A percentile compares a stretch with the other conserved stretches of the same genome.
These are phyloP conservation scores for Pharus latifolius DNA, from an alignment of 176 grass and related monocot genomes.

Conservation along the genomic window DNA sequence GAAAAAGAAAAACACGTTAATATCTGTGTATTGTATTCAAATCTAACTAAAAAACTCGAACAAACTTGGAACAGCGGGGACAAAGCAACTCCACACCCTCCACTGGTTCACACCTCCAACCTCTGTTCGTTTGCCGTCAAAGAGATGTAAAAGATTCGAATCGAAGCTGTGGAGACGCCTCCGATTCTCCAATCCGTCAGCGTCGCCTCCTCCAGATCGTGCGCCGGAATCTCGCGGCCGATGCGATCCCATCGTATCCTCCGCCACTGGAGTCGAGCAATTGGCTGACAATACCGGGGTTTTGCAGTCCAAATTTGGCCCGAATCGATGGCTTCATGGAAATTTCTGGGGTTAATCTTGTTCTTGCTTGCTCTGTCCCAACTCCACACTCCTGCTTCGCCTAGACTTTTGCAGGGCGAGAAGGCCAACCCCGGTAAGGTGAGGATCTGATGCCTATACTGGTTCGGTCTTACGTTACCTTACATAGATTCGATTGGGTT, in stretches of 20 bases:
- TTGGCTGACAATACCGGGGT: background rate
- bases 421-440: background rate
- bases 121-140: too few species aligned
- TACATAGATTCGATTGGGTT: background rate
- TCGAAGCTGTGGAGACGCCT: background rate
- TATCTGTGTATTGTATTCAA: too few species aligned
- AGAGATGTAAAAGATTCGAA: background rate
- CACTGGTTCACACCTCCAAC: too few species aligned
- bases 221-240: background rate
- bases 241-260: background rate
- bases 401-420: background rate
- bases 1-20: too few species aligned
- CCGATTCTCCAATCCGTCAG: background rate
- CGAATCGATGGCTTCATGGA: background rate
- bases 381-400: background rate
- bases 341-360: background rate
- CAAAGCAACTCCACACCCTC: too few species aligned
- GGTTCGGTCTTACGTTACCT: background rate
- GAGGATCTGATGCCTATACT: too few species aligned
- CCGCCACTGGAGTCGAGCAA: background rate
- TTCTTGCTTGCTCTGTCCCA: background rate
- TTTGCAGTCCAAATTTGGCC: background rate
- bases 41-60: too few species aligned
- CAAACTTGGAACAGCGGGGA: too few species aligned
- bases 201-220: background rate